Percentiles rank a stretch among this genome's conserved stretches.
Conservation (phyloP, 164 flowering plant species). For the Echeveria elegans region DNA sequence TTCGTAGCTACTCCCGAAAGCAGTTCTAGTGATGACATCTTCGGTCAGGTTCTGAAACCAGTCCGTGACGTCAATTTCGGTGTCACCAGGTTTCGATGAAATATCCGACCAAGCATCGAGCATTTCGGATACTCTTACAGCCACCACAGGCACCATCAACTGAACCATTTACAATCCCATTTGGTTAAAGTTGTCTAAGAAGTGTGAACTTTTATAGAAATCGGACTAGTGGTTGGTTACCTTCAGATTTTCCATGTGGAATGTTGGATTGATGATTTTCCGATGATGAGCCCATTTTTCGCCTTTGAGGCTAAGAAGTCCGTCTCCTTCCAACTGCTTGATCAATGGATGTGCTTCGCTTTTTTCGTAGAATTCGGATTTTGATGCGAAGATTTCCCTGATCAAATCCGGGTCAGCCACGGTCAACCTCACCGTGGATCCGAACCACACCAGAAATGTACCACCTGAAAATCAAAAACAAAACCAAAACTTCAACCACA, state of each 20-base stretch:
- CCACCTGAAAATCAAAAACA: slow-evolving; percentile 38
- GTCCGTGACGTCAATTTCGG: slow-evolving; percentile 75
- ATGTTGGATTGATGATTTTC: slow-evolving; percentile 77
- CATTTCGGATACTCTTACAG: slow-evolving; percentile 58
- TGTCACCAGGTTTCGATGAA: slow-evolving; percentile 34
- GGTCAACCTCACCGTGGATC: slow-evolving; percentile 76
- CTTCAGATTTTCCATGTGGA: slow-evolving; percentile 93
- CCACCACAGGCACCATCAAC: slow-evolving; percentile 75
- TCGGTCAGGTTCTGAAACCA: slow-evolving; percentile 64
- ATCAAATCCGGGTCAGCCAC: slow-evolving; percentile 89
- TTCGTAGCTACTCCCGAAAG: slow-evolving; percentile 82
- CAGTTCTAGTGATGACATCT: slow-evolving; percentile 63
- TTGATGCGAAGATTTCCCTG: slow-evolving; percentile 68
- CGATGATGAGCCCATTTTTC: slow-evolving; percentile 98
- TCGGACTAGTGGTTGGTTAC: slow-evolving; percentile 27
- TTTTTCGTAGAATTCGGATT: slow-evolving; percentile 77
- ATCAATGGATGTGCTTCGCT: slow-evolving; percentile 79
- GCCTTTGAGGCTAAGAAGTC: slow-evolving; percentile 86
- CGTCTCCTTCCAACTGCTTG: slow-evolving; percentile 97
- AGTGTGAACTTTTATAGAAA: neutral
- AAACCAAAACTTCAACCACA: no score
- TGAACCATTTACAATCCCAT: slow-evolving; percentile 10
- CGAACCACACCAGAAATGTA: slow-evolving; percentile 92
- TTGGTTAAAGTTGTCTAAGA: neutral
- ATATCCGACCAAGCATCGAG: slow-evolving; percentile 52